phyloP scores from a whole-genome alignment of 2,329 filamentous ascomycete species.

The Cladosporium halotolerans region DNA sequence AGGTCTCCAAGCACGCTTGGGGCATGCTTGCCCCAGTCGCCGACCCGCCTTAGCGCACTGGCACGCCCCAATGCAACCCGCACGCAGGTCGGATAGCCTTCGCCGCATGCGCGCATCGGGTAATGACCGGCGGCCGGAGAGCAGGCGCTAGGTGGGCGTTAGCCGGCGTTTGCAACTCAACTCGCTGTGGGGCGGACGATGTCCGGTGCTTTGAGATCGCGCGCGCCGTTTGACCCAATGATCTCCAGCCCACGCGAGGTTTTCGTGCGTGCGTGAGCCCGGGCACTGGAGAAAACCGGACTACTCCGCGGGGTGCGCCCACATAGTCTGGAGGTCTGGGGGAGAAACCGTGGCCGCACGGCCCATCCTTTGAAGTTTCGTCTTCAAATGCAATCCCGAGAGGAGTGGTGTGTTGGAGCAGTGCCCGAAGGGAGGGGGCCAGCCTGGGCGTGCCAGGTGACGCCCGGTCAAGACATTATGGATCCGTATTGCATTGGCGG shows the following conservation, averaged over 20 bases:
- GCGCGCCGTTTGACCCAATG: too few relatives aligned
- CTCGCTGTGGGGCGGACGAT: too few relatives aligned
- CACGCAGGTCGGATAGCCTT: background rate
- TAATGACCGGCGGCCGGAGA: background rate
- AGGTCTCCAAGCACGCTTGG: conserved; percentile 2
- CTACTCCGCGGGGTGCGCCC: background rate
- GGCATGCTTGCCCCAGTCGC: background rate
- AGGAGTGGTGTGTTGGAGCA: background rate
- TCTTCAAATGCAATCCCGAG: background rate
- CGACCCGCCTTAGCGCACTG: background rate
- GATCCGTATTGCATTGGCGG: conserved; percentile 9
- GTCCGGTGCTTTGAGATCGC: too few relatives aligned
- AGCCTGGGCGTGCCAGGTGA: background rate
- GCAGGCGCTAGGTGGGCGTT: too few relatives aligned
- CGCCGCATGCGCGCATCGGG: conserved; percentile 1
- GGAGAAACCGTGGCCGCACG: conserved; percentile 12
- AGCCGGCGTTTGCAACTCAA: too few relatives aligned
- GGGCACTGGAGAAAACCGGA: background rate
- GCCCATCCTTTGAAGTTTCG: background rate
- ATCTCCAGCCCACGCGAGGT: too few relatives aligned
- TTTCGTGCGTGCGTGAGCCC: too few relatives aligned
- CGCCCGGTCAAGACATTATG: background rate
- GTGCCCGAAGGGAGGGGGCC: background rate
- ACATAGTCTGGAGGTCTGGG: conserved; percentile 5
- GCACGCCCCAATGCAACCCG: background rate